phyloP scores from a whole-genome alignment of 2,329 filamentous ascomycete genomes.

The Cercospora sp. region DNA sequence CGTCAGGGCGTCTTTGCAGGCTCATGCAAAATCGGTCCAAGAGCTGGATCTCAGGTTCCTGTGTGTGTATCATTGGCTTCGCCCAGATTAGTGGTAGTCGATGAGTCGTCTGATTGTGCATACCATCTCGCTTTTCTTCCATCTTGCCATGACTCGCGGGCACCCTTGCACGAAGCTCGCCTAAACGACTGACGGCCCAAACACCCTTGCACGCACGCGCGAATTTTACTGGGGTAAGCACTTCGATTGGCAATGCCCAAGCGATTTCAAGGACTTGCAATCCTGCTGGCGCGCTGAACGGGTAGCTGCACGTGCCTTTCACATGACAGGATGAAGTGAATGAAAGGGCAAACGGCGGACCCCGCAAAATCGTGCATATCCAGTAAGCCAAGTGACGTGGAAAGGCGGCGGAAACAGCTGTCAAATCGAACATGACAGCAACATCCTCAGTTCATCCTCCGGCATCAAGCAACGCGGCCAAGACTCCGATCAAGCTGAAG shows the following conservation, averaged over 20 bases:
- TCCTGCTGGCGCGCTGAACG: neutral
- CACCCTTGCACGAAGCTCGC: slow-evolving; percentile 11
- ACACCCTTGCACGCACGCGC: slow-evolving; percentile 4
- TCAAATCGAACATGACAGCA: slow-evolving; percentile 9
- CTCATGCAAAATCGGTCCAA: neutral
- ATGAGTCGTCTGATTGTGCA: neutral
- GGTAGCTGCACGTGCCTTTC: slow-evolving; percentile 11
- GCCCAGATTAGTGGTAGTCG: neutral
- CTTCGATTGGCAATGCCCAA: slow-evolving; percentile 3
- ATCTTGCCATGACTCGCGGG: neutral
- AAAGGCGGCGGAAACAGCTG: neutral
- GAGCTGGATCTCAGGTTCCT: neutral
- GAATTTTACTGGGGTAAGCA: neutral
- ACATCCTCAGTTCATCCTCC: neutral
- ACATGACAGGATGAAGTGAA: slow-evolving; percentile 11
- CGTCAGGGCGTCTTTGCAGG: neutral
- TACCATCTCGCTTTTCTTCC: neutral
- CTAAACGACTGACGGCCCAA: slow-evolving; percentile 1
- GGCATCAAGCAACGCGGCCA: neutral
- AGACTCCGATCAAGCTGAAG: neutral
- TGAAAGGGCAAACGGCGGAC: neutral
- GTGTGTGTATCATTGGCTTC: neutral
- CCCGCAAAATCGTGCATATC: slow-evolving; percentile 9
- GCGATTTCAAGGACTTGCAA: slow-evolving; percentile 1
- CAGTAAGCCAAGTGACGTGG: neutral